Percentiles rank a stretch among this genome's conserved stretches.
Evolutionary conservation across 2,329 filamentous ascomycete species (phyloP).

Genomic region (Ophiostoma populinum): DNA sequence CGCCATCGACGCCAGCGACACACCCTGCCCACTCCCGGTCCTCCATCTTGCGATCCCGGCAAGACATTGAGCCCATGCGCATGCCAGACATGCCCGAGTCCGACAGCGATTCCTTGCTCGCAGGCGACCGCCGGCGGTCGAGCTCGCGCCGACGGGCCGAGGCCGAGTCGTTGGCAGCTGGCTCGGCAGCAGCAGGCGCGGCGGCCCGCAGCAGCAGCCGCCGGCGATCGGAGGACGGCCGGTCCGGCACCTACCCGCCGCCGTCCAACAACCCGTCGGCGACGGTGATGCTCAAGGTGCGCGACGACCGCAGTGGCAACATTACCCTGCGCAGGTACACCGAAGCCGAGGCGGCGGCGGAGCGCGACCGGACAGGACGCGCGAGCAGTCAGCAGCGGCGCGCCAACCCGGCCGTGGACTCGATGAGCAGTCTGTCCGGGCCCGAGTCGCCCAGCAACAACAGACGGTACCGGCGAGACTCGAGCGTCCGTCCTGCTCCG

Average conservation of each 20-base stretch:
- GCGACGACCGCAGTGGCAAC: conserved; percentile 42
- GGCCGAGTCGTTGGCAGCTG: conserved; percentile 28
- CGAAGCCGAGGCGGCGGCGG: conserved; percentile 34
- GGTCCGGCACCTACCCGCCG: conserved; percentile 1
- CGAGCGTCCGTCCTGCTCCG: conserved; percentile 25
- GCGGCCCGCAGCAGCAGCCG: conserved; percentile 4
- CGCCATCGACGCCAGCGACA: neutral
- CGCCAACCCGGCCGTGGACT: conserved; percentile 19
- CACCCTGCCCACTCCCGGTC: conserved; percentile 1
- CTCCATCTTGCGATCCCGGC: conserved; percentile 24
- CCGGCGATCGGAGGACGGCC: conserved; percentile 3
- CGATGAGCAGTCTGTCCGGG: conserved; percentile 38
- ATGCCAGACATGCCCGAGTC: conserved; percentile 43
- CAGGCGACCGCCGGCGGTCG: conserved; percentile 25
- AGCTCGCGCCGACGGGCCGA: conserved; percentile 27
- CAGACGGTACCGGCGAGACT: conserved; percentile 37
- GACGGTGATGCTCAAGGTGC: conserved; percentile 37
- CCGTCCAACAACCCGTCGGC: conserved; percentile 30
- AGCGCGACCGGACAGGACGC: conserved; percentile 21
- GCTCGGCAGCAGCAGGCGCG: conserved; percentile 22
- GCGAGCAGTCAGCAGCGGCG: conserved; percentile 19
- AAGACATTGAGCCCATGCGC: conserved; percentile 19
- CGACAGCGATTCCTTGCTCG: conserved; percentile 26
- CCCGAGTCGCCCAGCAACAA: conserved; percentile 32
- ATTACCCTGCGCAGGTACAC: conserved; percentile 44